Base-by-base conservation (phyloP, 2,329 filamentous ascomycete species). In the Ramichloridium luteum region DNA sequence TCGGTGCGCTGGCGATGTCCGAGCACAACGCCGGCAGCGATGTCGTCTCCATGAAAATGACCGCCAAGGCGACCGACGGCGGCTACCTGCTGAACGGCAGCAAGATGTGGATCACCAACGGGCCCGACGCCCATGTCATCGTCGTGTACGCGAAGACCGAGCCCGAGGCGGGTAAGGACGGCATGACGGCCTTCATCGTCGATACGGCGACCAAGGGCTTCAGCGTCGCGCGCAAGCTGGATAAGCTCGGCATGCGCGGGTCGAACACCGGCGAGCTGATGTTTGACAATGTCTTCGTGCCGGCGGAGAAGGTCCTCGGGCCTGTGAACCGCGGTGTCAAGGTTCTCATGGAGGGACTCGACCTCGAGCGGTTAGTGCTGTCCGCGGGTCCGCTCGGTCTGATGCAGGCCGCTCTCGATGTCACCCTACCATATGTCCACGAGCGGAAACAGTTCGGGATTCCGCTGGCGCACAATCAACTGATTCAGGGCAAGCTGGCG, bases 61-160 rank as follows among this genome's bases (percentile, higher is more conserved):
- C 73, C 3, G 88, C 86, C 0, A 80, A 74, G 54, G 67, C 72
- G 41, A 80, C 83, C 8, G 80, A 90, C 48, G 86, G 85, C 20
- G 88, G 88, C 16, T 94, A 80, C 56, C 40, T 86, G 13, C 64
- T 98, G 34, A 84, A 86, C 50, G 88, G 86, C 17, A 82, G 78
- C 38, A 94, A 98, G 68, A 94, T 96, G 88, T 98, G 88, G 88
- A 98, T 98, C 55, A 98, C 88, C 40, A 98, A 98, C 59, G 74
- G 88, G 4, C 88, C 88, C 1, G 86, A 96, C 54, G 90, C 90
- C n/a, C 73, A 93, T 56, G 68, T 80, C 25, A 77, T 96, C 34
- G 75, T 98, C 33, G 85, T 98, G n/a, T 98, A 98, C 57, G 88
- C 88, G 32, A 96, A 96, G 67, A 94, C 88, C 1, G 70, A 77